Base-by-base conservation (phyloP, 768 basidiomycete genomes). In the Filobasidium floriforme region DNA sequence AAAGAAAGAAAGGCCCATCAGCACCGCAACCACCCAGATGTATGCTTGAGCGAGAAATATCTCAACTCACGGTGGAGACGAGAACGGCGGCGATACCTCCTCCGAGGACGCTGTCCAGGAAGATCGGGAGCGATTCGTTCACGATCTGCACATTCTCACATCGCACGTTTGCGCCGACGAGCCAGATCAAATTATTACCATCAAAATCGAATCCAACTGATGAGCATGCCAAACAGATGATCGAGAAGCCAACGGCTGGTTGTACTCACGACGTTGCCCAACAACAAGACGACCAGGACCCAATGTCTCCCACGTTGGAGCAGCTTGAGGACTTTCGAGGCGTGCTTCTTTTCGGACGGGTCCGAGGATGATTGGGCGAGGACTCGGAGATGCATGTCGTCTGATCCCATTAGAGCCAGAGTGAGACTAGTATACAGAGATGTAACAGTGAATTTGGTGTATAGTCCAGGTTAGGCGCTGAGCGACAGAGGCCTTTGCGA, bases 331-430 rank as follows among this genome's bases (percentile, higher is more conserved):
- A 86, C 85, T 68, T 79, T 80, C 11, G 67, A 59, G 1, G 80
- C 80, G 19, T 80, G 70, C 57, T 71, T 73, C 71, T 84, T 83
- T 77, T 93, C 89, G 24, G 72, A 81, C 6, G 80, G 68, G 74
- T 90, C 83, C n/a, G 89, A 88, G 0, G 90, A 92, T 10, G 89
- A 89, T 1, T 86, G 83, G 0, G 90, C 82, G 49, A 96, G 82
- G 3, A 94, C 92, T 19, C 90, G 85, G 6, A 96, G 83, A 72
- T 94, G 90, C 18, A 96, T 84, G 67, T 92, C 89, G 69, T 96
- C 92, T 19, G 93, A 83, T 1, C 92, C 92, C 92, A 94, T 94
- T 29, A 96, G 81, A 0, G 90, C 92, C 32, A 96, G 85, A 0
- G 92, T 96, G 62, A 96, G 80, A 1, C 91, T 92, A n/a, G n/a